A percentile compares a stretch with the other conserved stretches of the same genome.
These are phyloP conservation scores for Ustilago shanxiensis DNA, from an alignment of 1,284 basidiomycete genomes.

Conservation along the genomic window DNA sequence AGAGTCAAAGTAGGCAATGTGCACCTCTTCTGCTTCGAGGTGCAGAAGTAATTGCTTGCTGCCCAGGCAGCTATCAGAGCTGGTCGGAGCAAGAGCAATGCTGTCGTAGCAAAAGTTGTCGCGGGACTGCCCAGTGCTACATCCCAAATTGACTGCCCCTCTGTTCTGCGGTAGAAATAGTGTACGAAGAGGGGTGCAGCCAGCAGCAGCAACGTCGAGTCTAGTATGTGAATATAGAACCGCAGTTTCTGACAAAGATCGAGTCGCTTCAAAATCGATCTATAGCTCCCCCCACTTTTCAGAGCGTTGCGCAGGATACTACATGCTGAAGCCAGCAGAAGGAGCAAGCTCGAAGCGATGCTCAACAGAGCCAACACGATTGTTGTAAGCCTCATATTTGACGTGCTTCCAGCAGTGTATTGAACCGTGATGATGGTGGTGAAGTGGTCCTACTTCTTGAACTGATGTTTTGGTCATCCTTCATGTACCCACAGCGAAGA, in stretches of 20 bases:
- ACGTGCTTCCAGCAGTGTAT: no score
- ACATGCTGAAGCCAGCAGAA: neutral
- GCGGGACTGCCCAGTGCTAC: neutral
- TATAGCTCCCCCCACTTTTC: neutral
- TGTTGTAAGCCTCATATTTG: neutral
- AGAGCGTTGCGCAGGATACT: neutral
- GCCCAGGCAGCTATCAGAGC: neutral
- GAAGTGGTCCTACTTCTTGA: no score
- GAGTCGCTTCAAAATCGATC: neutral
- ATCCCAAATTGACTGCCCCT: constrained; percentile 7
- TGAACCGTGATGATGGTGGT: neutral
- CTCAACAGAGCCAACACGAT: constrained; percentile 10
- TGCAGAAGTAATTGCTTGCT: neutral
- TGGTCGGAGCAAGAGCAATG: neutral
- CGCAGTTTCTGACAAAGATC: constrained; percentile 2
- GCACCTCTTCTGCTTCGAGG: neutral
- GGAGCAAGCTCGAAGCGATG: constrained; percentile 1
- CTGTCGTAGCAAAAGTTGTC: constrained; percentile 9
- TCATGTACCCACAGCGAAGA: neutral
- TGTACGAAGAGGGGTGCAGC: constrained; percentile 14
- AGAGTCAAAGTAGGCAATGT: neutral
- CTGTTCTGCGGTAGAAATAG: neutral
- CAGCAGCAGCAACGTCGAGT: constrained; percentile 10
- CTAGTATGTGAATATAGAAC: constrained; percentile 5
- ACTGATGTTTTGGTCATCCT: no score